phyloP scores from a whole-genome alignment of 2,329 filamentous ascomycete species.

The Aureobasidium sp. region DNA sequence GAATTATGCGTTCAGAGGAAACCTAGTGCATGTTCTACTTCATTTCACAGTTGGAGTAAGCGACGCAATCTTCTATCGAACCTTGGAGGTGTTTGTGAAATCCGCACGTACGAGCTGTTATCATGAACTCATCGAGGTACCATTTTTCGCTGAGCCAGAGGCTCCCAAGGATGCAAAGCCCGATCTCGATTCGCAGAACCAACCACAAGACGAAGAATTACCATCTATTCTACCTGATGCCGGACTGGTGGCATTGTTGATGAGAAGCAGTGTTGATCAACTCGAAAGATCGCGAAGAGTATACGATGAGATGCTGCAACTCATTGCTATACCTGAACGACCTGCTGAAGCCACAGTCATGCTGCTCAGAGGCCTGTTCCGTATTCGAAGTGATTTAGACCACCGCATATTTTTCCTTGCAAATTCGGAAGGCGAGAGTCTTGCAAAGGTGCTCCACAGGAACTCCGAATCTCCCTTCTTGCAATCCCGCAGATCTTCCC shows the following conservation, averaged over 20 bases:
- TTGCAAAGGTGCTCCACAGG: conserved; percentile 55
- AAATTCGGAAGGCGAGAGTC: conserved; percentile 60
- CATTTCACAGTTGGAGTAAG: background rate
- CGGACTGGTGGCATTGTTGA: conserved; percentile 11
- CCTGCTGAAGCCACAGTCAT: conserved; percentile 22
- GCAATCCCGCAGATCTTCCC: conserved; percentile 7
- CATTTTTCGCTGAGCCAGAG: background rate
- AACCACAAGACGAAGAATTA: background rate
- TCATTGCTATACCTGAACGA: conserved; percentile 22
- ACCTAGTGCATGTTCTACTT: conserved; percentile 4
- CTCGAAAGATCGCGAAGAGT: conserved; percentile 4
- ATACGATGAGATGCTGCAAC: conserved; percentile 22
- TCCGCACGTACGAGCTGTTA: background rate
- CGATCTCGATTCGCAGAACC: background rate
- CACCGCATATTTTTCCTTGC: conserved; percentile 65
- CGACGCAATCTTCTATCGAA: background rate
- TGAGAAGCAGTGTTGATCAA: conserved; percentile 13
- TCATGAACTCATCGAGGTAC: background rate
- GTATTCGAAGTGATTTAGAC: conserved; percentile 73
- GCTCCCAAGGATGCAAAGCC: background rate
- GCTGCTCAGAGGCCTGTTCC: conserved; percentile 48
- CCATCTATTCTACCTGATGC: conserved; percentile 8
- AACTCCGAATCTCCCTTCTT: conserved; percentile 5
- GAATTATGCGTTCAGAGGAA: conserved; percentile 3
- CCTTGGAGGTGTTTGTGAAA: background rate